Evolutionary conservation across 2,329 filamentous ascomycete species (phyloP).

Genomic region (Beauveria asiatica): DNA sequence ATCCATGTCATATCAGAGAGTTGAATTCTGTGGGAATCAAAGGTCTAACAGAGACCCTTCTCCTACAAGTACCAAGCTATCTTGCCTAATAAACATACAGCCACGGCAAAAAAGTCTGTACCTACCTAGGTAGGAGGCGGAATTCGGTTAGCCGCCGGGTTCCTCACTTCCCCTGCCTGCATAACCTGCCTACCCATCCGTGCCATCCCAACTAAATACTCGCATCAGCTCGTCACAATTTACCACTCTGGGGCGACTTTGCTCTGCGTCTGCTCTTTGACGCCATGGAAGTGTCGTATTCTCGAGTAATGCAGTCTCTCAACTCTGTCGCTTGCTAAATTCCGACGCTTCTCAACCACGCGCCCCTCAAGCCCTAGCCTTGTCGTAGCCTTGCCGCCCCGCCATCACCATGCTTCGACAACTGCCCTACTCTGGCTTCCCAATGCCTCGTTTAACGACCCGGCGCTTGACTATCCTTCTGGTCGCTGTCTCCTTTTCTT

Average conservation of each 20-base stretch:
- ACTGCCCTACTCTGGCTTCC: slow-evolving; percentile 35
- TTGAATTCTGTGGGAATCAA: too few species aligned
- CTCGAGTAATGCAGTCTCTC: neutral
- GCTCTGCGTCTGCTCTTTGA: neutral
- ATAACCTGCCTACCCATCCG: neutral
- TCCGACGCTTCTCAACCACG: neutral
- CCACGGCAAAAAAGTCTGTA: too few species aligned
- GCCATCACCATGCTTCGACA: slow-evolving; percentile 22
- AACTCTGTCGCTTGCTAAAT: neutral
- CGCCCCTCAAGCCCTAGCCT: neutral
- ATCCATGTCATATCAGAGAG: too few species aligned
- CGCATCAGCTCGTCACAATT: neutral
- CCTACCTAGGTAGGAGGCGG: too few species aligned
- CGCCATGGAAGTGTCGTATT: neutral
- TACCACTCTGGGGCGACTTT: neutral
- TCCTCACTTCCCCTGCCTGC: neutral
- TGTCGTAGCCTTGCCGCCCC: neutral
- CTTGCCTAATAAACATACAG: too few species aligned
- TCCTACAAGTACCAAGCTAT: too few species aligned
- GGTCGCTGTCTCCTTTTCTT: slow-evolving; percentile 42
- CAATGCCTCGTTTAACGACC: slow-evolving; percentile 41
- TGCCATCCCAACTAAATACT: neutral
- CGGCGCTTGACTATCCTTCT: slow-evolving; percentile 46
- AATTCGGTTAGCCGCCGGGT: neutral
- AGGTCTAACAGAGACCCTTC: too few species aligned